A percentile compares a stretch with the other conserved stretches of the same genome.
Evolutionary conservation across 805 yeast genomes (phyloP).

Genomic region (Saturnispora halmiae): DNA sequence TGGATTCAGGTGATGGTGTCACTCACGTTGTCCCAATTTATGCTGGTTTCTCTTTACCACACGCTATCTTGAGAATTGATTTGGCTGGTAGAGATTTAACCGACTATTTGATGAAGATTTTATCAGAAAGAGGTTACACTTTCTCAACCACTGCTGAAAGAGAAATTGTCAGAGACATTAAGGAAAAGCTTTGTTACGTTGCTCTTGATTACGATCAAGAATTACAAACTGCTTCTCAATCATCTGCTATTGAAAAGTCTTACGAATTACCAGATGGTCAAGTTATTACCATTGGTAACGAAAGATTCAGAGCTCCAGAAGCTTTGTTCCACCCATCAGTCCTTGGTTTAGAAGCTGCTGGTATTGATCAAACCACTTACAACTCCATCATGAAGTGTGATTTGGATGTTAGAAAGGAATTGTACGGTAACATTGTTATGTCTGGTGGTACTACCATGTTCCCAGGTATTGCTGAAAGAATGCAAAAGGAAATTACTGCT

Average conservation of each 20-base stretch:
- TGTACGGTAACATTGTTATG: conserved; percentile 98
- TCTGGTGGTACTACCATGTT: conserved; percentile 99
- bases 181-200: conserved; percentile 98
- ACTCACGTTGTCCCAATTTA: conserved; percentile 99
- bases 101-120: conserved; percentile 96
- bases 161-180: conserved; percentile 89
- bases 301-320: conserved; percentile 99
- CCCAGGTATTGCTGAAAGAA: conserved; percentile 99
- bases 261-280: conserved; percentile 99
- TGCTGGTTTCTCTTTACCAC: conserved; percentile 99
- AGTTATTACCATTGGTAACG: conserved; percentile 98
- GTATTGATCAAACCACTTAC: conserved; percentile 97
- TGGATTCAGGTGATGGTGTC: conserved; percentile 99
- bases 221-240: conserved; percentile 98
- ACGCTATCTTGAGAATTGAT: conserved; percentile 97
- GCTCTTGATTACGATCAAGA: conserved; percentile 99
- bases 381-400: conserved; percentile 97
- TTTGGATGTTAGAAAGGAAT: conserved; percentile 97
- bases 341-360: conserved; percentile 85
- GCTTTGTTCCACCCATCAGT: conserved; percentile 98
- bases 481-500: conserved; percentile 99
- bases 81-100: conserved; percentile 99
- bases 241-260: conserved; percentile 95
- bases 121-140: conserved; percentile 97
- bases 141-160: conserved; percentile 99